A percentile compares a stretch with the other conserved stretches of the same genome.
phyloP scores from a whole-genome alignment of 352 stramenopile species.

The Globisporangium cylindrosporum region DNA sequence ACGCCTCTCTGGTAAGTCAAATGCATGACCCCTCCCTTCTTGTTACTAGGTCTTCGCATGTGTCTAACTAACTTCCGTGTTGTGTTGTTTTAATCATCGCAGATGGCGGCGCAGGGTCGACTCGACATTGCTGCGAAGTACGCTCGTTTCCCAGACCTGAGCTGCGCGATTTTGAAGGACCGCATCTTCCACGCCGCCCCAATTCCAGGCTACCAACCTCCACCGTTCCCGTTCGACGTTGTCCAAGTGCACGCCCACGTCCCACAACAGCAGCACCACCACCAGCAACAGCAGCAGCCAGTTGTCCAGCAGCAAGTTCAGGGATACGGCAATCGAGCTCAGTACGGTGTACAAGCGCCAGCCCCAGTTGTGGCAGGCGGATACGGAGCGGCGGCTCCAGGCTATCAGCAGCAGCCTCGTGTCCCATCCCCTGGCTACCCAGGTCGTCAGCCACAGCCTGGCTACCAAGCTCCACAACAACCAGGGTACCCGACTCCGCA shows the following conservation, averaged over 20 bases:
- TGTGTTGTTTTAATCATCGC: constrained; percentile 12
- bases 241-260: constrained; percentile 59
- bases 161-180: constrained; percentile 81
- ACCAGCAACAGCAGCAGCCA: constrained; percentile 25
- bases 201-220: constrained; percentile 72
- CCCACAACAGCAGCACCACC: constrained; percentile 48
- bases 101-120: constrained; percentile 92
- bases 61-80: background rate
- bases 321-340: constrained; percentile 25
- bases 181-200: constrained; percentile 84
- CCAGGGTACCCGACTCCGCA: constrained; percentile 20
- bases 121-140: constrained; percentile 93
- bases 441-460: constrained; percentile 22
- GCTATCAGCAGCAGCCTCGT: constrained; percentile 41
- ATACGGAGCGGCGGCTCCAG: constrained; percentile 31
- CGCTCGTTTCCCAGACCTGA: constrained; percentile 71
- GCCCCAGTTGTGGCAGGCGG: constrained; percentile 28
- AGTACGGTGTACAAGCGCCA: constrained; percentile 41
- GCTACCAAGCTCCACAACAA: constrained; percentile 15
- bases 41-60: background rate
- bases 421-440: constrained; percentile 27
- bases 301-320: constrained; percentile 15
- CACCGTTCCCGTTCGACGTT: constrained; percentile 83
- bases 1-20: constrained; percentile 72
- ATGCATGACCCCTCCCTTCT: background rate